A percentile compares a stretch with the other conserved stretches of the same genome.
Evolutionary conservation across 2,329 filamentous ascomycete species (phyloP).

Genomic region (Cladosporium sp.): DNA sequence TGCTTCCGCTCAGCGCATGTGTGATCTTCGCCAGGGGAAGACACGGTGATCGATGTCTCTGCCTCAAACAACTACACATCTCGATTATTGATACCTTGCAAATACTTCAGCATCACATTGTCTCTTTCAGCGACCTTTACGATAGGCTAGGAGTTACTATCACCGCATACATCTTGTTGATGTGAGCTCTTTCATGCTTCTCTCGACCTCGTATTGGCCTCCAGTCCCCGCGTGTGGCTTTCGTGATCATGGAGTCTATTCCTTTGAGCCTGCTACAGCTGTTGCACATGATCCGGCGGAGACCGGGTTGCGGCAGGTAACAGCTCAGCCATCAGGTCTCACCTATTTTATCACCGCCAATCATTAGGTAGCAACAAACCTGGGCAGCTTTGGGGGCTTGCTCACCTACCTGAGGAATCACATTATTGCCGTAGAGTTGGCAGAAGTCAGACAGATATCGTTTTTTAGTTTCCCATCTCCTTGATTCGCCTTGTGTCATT

Average conservation of each 20-base stretch:
- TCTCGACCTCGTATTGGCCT: neutral
- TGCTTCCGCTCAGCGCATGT: neutral
- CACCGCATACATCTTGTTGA: neutral
- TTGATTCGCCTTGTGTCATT: neutral
- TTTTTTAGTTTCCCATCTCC: neutral
- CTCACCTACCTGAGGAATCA: neutral
- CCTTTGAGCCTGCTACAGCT: neutral
- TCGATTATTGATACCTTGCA: neutral
- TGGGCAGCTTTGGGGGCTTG: neutral
- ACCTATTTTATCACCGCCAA: neutral
- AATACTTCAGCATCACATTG: neutral
- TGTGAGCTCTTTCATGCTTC: neutral
- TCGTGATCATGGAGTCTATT: neutral
- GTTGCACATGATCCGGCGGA: neutral
- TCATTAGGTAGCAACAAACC: neutral
- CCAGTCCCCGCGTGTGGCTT: neutral
- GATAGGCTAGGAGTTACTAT: neutral
- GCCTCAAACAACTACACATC: constrained; percentile 5
- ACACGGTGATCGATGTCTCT: constrained; percentile 17
- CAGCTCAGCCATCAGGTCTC: neutral
- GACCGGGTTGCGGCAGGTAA: neutral
- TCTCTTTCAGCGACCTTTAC: neutral
- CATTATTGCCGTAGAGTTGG: neutral
- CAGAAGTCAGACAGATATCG: neutral
- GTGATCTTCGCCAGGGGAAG: constrained; percentile 12